Evolutionary conservation across 176 grass and related monocot genomes (phyloP).

Genomic region (Alopecurus myosuroides): DNA sequence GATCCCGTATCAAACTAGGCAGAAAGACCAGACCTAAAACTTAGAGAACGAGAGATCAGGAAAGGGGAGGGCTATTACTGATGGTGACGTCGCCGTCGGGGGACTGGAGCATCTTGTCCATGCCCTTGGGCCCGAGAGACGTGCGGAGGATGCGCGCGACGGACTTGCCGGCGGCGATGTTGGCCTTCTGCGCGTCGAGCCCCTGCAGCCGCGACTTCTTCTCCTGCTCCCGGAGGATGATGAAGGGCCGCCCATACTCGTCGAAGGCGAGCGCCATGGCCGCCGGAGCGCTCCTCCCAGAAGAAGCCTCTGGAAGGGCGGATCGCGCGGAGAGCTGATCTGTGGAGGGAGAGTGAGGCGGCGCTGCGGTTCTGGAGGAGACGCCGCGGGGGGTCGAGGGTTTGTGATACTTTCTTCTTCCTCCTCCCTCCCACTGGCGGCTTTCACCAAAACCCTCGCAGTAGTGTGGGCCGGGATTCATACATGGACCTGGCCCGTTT

Average conservation of each 20-base stretch:
- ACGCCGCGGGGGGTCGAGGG: neutral
- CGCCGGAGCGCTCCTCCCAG: neutral
- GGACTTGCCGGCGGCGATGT: slow-evolving; percentile 77
- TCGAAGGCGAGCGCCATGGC: slow-evolving; percentile 97
- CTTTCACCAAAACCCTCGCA: neutral
- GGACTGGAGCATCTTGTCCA: slow-evolving; percentile 98
- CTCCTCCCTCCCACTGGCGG: neutral
- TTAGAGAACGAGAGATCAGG: neutral
- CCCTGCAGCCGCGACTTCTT: slow-evolving; percentile 74
- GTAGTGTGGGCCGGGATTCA: neutral
- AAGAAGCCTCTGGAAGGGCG: neutral
- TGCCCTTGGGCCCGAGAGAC: slow-evolving; percentile 90
- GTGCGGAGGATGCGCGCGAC: slow-evolving; percentile 89
- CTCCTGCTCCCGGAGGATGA: slow-evolving; percentile 89
- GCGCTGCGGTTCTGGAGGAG: neutral
- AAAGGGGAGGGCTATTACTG: slow-evolving; percentile 32
- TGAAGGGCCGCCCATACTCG: slow-evolving; percentile 85
- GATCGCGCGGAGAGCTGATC: slow-evolving; percentile 9
- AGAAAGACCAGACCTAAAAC: neutral
- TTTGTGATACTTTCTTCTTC: neutral
- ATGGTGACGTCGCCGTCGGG: slow-evolving; percentile 93
- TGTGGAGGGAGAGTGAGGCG: neutral
- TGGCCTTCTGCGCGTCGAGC: slow-evolving; percentile 95
- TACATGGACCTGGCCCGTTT: neutral
- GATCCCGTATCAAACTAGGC: neutral